Evolutionary conservation across 306 rosid species (phyloP), one percentile per base, ranked within the genome.

Genomic region (Castanea crenata): DNA sequence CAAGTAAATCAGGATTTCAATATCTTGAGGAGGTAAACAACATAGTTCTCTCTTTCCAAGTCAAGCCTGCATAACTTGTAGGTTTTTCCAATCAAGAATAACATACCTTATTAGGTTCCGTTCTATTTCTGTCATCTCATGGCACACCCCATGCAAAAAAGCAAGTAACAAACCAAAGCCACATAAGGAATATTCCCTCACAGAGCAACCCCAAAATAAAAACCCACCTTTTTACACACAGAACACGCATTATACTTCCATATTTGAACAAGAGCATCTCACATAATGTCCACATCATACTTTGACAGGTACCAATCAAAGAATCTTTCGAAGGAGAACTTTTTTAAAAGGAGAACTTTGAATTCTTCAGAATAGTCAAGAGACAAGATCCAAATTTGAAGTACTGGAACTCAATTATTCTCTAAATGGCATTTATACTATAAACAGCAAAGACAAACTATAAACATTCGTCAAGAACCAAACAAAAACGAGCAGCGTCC

Each of bases 211-310:
- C 72, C 69, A 69, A 52, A 79, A 25, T 25, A 25, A 87, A 82
- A 75, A 51, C 20, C 14, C 79, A 55, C 51, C 29, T 75, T 76
- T 76, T 56, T n/a, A 38, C 58, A 58, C 63, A 74, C 25, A 79
- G 69, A 81, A 71, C 80, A n/a, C 68, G 18, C 62, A 76, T 76
- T 57, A 69, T 52, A 52, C 58, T 78, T 77, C 59, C 72, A 64
- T 76, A 75, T 32, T 67, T 69, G 77, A 77, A 77, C 65, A 67
- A 67, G 16, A 65, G 55, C 80, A 79, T 75, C 81, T 77, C 32
- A 73, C 18, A 64, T 78, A 77, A 77, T 57, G 80, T 79, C 78
- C 57, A 51, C 75, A 55, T 54, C 51, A 73, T 27, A 3, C 14
- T 76, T 76, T 63, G 71, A 51, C 31, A 41, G 51, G 21, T 49